phyloP scores from a whole-genome alignment of 352 stramenopile genomes.

The Phytophthora aleatoria region DNA sequence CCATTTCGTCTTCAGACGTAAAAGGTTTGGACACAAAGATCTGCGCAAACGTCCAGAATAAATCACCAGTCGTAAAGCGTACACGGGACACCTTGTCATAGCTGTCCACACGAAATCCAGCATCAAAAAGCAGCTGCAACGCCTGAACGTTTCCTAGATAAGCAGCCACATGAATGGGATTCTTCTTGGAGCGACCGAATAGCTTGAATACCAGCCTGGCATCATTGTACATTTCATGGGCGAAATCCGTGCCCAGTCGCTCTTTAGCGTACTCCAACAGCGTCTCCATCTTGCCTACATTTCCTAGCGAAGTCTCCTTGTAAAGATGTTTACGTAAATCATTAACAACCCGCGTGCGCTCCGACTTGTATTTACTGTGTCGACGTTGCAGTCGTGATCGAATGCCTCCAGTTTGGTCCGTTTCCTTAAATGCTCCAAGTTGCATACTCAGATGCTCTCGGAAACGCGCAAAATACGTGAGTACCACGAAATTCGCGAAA shows the following conservation, averaged over 20 bases:
- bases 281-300: slow-evolving; percentile 59
- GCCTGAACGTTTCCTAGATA: slow-evolving; percentile 71
- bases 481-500: slow-evolving; percentile 61
- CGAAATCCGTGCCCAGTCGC: slow-evolving; percentile 61
- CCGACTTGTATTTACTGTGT: slow-evolving; percentile 44
- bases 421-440: slow-evolving; percentile 82
- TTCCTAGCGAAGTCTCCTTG: slow-evolving; percentile 70
- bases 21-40: slow-evolving; percentile 61
- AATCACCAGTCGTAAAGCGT: slow-evolving; percentile 75
- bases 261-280: slow-evolving; percentile 54
- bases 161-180: slow-evolving; percentile 76
- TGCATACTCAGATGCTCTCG: slow-evolving; percentile 88
- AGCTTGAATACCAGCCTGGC: slow-evolving; percentile 53
- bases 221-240: slow-evolving; percentile 62
- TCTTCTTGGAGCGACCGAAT: slow-evolving; percentile 80
- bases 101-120: slow-evolving; percentile 65
- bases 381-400: slow-evolving; percentile 49
- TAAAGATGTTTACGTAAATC: slow-evolving; percentile 78
- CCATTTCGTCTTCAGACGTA: slow-evolving; percentile 50
- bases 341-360: slow-evolving; percentile 46
- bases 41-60: slow-evolving; percentile 80
- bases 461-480: slow-evolving; percentile 85
- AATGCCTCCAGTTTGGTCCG: slow-evolving; percentile 81
- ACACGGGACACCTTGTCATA: slow-evolving; percentile 78
- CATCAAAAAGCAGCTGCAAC: slow-evolving; percentile 53